Evolutionary conservation across 2,329 filamentous ascomycete species (phyloP), one percentile per base, ranked within the genome.

Genomic region (Helotiales sp.): DNA sequence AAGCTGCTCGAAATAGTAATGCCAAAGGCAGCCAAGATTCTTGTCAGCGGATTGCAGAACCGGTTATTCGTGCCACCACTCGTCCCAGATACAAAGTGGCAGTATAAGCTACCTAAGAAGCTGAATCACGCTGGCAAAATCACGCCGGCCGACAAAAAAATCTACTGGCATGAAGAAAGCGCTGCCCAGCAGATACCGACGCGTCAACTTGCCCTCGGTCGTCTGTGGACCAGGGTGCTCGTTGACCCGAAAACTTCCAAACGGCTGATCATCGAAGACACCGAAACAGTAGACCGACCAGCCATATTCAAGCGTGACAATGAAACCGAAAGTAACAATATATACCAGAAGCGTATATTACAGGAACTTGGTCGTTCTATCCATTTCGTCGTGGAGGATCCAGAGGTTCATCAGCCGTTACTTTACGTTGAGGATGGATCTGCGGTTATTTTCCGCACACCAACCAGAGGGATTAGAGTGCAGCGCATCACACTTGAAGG

Each of bases 71-170:
- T 93, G 0, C 85, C 87, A 1, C 91, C 89, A 0, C 77, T 86
- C 8, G 54, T 54, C 3, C 45, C 54, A 28, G 32, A 50, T 34
- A n/a, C 34, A 26, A 20, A 11, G 30, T 15, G 5, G 30, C n/a
- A 43, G 17, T 17, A 67, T 15, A 28, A 40, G 34, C 28, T 57
- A 32, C 72, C 64, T 64, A 74, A 40, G 8, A 54, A 73, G 17
- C 69, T 81, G 20, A 77, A 75, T 6, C 85, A 90, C 74, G 95
- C 95, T 0, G 86, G 87, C 1, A 97, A 97, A 76, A 87, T 97
- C 67, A 86, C 80, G 1, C 86, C 89, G 64, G 79, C 83, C 6
- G 88, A 95, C 72, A 80, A 82, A 1, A 85, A 87, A 26, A 60
- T 65, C 17, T 30, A 52, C 32, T 64, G 57, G 26, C 20, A 60